Conservation (phyloP, 163 green algal genomes). For the Chlamydomonas reinhardtii region DNA sequence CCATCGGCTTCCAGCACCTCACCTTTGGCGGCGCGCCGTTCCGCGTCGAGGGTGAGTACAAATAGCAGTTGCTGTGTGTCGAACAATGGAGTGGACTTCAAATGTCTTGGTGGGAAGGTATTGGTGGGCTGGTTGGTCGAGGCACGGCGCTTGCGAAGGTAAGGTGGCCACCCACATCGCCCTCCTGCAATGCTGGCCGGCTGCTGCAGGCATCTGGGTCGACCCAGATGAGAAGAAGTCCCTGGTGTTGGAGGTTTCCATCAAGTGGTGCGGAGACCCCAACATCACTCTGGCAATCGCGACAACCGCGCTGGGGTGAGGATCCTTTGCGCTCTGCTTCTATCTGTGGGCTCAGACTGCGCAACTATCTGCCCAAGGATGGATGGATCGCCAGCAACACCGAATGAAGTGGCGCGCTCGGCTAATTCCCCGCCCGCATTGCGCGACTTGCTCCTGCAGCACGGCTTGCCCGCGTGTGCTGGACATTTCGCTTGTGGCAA, state of each 20-base stretch:
- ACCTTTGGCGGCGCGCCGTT: constrained; percentile 90
- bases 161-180: too few relatives aligned
- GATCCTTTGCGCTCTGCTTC: too few relatives aligned
- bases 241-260: constrained; percentile 76
- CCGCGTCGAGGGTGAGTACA: constrained; percentile 62
- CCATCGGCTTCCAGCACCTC: constrained; percentile 88
- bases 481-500: constrained; percentile 83
- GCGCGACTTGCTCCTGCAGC: constrained; percentile 10
- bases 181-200: too few relatives aligned
- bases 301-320: constrained; percentile 60
- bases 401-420: too few relatives aligned
- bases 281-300: constrained; percentile 91
- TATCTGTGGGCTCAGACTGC: too few relatives aligned
- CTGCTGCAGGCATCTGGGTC: constrained; percentile 60
- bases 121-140: background rate
- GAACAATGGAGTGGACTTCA: too few relatives aligned
- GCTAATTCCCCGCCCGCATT: too few relatives aligned
- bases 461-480: constrained; percentile 89
- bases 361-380: too few relatives aligned
- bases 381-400: too few relatives aligned
- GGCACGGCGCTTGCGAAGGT: too few relatives aligned
- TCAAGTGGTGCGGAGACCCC: constrained; percentile 85
- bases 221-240: constrained; percentile 11
- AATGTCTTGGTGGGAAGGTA: too few relatives aligned
- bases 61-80: too few relatives aligned